Conservation (phyloP, 148 eudicot genomes). For the Cornus florida region DNA sequence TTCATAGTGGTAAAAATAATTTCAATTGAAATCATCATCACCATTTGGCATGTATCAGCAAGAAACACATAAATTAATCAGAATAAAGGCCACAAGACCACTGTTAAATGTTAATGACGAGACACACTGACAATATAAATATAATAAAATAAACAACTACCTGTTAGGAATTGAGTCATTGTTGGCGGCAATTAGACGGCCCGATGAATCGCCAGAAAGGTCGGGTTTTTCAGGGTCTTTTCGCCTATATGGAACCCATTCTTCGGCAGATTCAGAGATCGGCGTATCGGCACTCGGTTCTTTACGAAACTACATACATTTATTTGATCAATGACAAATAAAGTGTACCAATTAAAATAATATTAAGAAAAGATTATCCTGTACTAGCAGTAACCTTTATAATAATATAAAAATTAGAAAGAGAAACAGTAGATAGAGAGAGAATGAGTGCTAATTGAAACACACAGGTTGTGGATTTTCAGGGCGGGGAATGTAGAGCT, state of each 20-base stretch:
- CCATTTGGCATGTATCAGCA: neutral
- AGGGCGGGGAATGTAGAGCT: constrained; percentile 31
- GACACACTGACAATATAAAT: neutral
- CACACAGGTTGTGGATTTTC: constrained; percentile 31
- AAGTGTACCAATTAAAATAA: constrained; percentile 1
- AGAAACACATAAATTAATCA: neutral
- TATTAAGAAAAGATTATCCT: neutral
- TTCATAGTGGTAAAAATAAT: too few relatives aligned
- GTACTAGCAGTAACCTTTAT: neutral
- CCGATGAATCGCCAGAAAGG: constrained; percentile 19
- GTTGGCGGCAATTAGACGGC: constrained; percentile 12
- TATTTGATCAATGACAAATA: neutral
- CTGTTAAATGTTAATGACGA: neutral
- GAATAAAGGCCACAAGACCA: too few relatives aligned
- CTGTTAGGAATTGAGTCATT: constrained; percentile 33
- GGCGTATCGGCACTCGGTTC: constrained; percentile 26
- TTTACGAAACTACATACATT: constrained; percentile 33
- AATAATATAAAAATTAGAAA: neutral
- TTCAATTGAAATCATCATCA: neutral
- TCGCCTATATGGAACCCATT: constrained; percentile 18
- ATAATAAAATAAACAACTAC: constrained; percentile 7
- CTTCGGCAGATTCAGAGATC: constrained; percentile 34
- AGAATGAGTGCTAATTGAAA: constrained; percentile 15
- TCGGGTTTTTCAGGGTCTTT: constrained; percentile 31
- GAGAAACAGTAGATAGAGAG: neutral